These are phyloP conservation scores for Bryoerythrophyllum caledonicum DNA, from an alignment of 225 moss, liverwort and hornwort genomes.

Conservation along the genomic window DNA sequence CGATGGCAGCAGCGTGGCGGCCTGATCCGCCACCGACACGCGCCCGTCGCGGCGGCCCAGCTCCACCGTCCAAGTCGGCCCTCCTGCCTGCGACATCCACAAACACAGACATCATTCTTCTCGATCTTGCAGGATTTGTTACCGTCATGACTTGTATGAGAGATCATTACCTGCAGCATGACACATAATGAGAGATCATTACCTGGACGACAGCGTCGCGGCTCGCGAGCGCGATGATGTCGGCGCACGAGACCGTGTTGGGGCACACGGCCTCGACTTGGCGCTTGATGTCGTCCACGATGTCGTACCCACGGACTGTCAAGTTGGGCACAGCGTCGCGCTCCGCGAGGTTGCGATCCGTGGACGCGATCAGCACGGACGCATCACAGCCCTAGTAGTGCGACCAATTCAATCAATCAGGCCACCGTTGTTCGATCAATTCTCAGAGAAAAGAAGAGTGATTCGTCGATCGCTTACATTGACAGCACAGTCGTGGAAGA, in stretches of 20 bases:
- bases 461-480: slow-evolving; percentile 28
- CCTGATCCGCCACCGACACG: slow-evolving; percentile 37
- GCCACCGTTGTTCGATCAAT: neutral
- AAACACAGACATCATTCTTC: neutral
- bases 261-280: slow-evolving; percentile 54
- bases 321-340: slow-evolving; percentile 54
- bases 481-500: slow-evolving; percentile 64
- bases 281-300: slow-evolving; percentile 49
- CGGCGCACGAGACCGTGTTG: slow-evolving; percentile 54
- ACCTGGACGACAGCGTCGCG: slow-evolving; percentile 56
- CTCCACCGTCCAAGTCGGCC: slow-evolving; percentile 52
- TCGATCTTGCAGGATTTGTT: too few relatives aligned
- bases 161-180: neutral
- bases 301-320: slow-evolving; percentile 48
- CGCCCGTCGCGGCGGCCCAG: slow-evolving; percentile 52
- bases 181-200: neutral
- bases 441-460: neutral
- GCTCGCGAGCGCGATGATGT: slow-evolving; percentile 56
- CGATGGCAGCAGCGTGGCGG: slow-evolving; percentile 37
- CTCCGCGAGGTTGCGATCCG: slow-evolving; percentile 45
- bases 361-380: slow-evolving; percentile 54
- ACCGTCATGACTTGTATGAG: neutral
- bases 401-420: neutral
- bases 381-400: slow-evolving; percentile 48
- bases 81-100: slow-evolving; percentile 36